Evolutionary conservation across 2,329 filamentous ascomycete genomes (phyloP), one percentile per base, ranked within the genome.

Genomic region (Pseudocercospora crystallina): DNA sequence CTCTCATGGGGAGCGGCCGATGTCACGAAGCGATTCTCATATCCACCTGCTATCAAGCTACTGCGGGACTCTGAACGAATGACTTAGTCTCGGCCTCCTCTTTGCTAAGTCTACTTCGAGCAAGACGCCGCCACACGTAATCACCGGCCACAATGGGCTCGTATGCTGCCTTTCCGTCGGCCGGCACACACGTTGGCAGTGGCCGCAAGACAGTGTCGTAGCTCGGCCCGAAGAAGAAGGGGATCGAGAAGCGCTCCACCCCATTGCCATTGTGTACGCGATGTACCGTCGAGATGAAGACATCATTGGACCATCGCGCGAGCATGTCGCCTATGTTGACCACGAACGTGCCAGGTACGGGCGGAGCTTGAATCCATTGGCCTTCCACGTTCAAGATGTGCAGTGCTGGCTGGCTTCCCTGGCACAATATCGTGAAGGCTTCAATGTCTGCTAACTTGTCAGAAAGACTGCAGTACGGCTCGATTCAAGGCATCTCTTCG

Each of bases 261-360:
- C 64, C 61, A 0, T 69, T 70, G 2, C 65, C 55, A 58, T 78
- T 76, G 5, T 78, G 65, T 12, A 79, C 76, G 2, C 75, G 61
- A 60, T 78, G 76, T 38, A 69, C 60, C 0, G 75, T 77, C 20
- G 66, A 70, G 55, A 71, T 72, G 68, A 72, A 76, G 13, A 70
- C 30, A 37, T 72, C 74, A 46, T 73, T 73, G 10, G 71, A 75
- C 72, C 72, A 75, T 34, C 71, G 60, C 61, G 75, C 71, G 53
- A 79, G 69, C 73, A 78, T 76, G 54, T 78, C 76, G 1, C 75
- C 76, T 34, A 79, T 74, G 54, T 78, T 79, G 3, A 79, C 75
- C 5, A 78, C 74, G 49, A 76, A 77, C 0, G 71, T 70, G 5
- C 72, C 76, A 0, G 65, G 64, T 0, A 76, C 59, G 0, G 75